Base-by-base conservation (phyloP, 1,284 basidiomycete genomes). In the Tylopilus sp. region DNA sequence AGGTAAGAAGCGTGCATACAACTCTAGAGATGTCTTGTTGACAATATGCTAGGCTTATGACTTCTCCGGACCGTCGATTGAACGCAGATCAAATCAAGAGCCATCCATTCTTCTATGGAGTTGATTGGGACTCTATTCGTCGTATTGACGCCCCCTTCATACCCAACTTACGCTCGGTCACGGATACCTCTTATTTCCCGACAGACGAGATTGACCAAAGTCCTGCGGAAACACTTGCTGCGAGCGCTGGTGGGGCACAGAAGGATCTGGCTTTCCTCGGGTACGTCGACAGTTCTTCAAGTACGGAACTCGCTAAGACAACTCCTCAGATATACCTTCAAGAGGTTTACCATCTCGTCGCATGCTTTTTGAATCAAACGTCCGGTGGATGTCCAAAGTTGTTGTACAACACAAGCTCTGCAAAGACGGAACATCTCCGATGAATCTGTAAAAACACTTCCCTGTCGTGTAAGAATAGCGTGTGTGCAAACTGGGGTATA, bases 31-130 rank as follows among this genome's bases (percentile, higher is more conserved):
- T 52, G 18, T 34, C 28, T 26, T 40, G 25, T 49, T 54, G 44
- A 52, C 50, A 48, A n/a, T 28, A 35, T 45, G 9, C 25, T 55
- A 87, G 86, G 42, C 71, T 99, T 55, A 87, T 99, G 60, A 94
- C 87, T 12, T 89, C 88, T 21, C 83, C 87, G 6, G 94, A 98
- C 61, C 79, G 81, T 52, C 82, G 96, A 48, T 64, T 96, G 55
- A 82, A 70, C 52, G 82, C 92, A 28, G 92, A 93, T 21, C 91
- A 97, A 69, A 92, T 97, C 67, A 97, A 93, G 71, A 79, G 77
- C 12, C 96, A 98, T 67, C 81, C 90, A 2, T 99, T 98, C 78
- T 99, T 98, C 73, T 93, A 94, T 62, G 96, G 96, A 33, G 97
- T 98, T 30, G 94, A 97, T 65, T 99, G 96, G 95, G 71, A 76